Conservation (phyloP, 257 asterid genomes). For the Voacanga thouarsii region DNA sequence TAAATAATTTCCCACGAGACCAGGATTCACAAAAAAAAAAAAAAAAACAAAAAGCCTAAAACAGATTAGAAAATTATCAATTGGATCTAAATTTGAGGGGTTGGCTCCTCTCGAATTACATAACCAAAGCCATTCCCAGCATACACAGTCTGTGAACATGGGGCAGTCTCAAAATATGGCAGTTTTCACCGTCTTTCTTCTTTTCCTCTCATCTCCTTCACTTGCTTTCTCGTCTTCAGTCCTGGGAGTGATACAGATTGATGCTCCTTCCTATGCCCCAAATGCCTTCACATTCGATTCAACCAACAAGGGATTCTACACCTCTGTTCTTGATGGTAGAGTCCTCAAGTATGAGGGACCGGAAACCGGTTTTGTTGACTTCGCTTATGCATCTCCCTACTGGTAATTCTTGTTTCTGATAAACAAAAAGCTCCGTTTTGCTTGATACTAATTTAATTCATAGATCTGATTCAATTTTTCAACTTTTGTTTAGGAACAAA, state of each 20-base stretch:
- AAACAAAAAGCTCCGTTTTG: no score
- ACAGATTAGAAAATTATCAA: no score
- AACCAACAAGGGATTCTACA: not conserved
- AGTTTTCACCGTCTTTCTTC: not conserved
- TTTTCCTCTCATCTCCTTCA: not conserved
- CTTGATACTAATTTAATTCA: not conserved
- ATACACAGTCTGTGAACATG: no score
- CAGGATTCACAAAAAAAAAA: no score
- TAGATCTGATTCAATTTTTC: not conserved
- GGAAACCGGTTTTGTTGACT: not conserved
- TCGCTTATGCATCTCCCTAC: conserved; percentile 7
- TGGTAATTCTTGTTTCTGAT: not conserved
- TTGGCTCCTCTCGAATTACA: no score
- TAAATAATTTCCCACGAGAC: no score
- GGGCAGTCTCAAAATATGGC: not conserved
- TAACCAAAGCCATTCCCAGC: no score
- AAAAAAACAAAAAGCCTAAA: no score
- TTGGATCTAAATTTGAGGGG: no score
- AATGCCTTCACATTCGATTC: conserved; percentile 2
- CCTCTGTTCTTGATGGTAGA: not conserved
- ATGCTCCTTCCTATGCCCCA: not conserved
- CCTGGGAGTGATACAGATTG: not conserved
- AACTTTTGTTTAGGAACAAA: not conserved
- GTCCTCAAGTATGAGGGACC: not conserved
- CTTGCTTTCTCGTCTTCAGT: not conserved